Evolutionary conservation across 345 rosid genomes (phyloP).

Genomic region (Sonneratia caseolaris): DNA sequence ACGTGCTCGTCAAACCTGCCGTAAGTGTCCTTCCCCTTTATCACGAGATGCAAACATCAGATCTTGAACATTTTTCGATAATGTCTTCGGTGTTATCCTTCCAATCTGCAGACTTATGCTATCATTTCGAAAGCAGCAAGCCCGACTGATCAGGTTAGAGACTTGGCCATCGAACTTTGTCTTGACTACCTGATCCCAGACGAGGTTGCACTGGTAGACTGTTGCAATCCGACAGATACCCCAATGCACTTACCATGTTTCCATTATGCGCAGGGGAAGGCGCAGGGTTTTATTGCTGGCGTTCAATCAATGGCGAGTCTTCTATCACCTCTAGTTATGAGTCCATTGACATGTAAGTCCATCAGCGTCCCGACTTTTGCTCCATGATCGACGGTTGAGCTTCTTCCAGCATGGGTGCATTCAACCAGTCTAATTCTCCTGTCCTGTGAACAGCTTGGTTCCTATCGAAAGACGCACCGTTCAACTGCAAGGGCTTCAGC

Average conservation of each 20-base stretch:
- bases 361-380: neutral
- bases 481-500: constrained; percentile 48
- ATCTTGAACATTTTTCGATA: neutral
- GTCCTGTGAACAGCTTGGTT: constrained; percentile 30
- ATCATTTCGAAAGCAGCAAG: constrained; percentile 46
- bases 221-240: neutral
- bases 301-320: constrained; percentile 38
- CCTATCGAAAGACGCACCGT: constrained; percentile 33
- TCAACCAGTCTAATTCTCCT: neutral
- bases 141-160: constrained; percentile 30
- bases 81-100: too few relatives aligned
- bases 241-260: neutral
- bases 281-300: constrained; percentile 50
- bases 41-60: neutral
- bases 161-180: neutral
- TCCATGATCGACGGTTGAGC: neutral
- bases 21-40: constrained; percentile 17
- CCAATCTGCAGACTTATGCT: constrained; percentile 27
- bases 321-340: constrained; percentile 40
- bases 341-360: constrained; percentile 42
- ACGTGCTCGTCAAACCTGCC: constrained; percentile 38
- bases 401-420: neutral
- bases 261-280: constrained; percentile 32
- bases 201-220: neutral
- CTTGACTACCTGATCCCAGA: neutral